Evolutionary conservation across 1,284 basidiomycete species (phyloP).

Genomic region (Pyrrhoderma noxium): DNA sequence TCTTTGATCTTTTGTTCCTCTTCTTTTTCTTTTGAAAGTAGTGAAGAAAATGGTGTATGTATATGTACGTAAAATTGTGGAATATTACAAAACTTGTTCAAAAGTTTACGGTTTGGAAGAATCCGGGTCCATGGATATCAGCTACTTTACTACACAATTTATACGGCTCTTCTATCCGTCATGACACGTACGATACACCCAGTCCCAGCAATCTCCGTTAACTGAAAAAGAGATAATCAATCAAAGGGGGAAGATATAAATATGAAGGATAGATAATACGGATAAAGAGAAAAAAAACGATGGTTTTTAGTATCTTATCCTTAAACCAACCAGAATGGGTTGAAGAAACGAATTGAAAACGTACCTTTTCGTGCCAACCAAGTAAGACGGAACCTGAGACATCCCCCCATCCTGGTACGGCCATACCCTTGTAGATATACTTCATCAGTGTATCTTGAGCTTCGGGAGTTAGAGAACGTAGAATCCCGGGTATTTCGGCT

Average conservation of each 20-base stretch:
- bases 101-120: no score
- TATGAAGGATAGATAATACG: no score
- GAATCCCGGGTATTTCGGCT: conserved; percentile 74
- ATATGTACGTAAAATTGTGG: no score
- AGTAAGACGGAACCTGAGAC: conserved; percentile 85
- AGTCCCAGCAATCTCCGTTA: conserved; percentile 92
- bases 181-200: conserved; percentile 97
- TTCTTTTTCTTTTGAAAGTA: no score
- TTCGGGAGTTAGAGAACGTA: conserved; percentile 71
- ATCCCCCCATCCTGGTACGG: conserved; percentile 74
- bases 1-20: no score
- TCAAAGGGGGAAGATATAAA: no score
- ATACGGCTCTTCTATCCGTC: conserved; percentile 71
- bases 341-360: conserved; percentile 22
- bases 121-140: no score
- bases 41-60: no score
- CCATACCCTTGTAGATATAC: conserved; percentile 97
- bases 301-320: no score
- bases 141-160: no score
- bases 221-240: conserved; percentile 36
- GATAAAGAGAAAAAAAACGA: no score
- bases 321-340: conserved; percentile 29
- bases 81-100: no score
- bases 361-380: conserved; percentile 93
- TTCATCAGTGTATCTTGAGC: conserved; percentile 96